phyloP scores from a whole-genome alignment of 2,329 filamentous ascomycete species.

The Aaosphaeria pasadenensis region DNA sequence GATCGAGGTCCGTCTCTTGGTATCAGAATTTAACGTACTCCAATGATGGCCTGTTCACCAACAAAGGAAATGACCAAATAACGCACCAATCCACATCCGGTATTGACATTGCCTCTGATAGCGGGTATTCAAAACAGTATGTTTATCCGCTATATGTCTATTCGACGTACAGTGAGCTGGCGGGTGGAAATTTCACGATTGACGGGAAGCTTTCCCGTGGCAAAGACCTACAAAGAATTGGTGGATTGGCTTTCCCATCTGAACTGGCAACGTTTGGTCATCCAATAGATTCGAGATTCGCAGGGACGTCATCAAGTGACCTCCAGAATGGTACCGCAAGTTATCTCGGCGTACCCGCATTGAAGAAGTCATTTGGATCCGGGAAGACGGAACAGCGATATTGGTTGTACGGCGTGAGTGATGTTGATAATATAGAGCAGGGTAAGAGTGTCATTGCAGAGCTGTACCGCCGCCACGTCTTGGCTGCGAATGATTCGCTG shows the following conservation, averaged over 20 bases:
- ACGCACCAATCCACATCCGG: slow-evolving; percentile 54
- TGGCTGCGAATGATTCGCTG: slow-evolving; percentile 54
- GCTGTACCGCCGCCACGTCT: slow-evolving; percentile 59
- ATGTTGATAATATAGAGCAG: slow-evolving; percentile 8
- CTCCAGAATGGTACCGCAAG: slow-evolving; percentile 57
- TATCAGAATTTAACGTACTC: slow-evolving; percentile 56
- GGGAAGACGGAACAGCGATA: slow-evolving; percentile 59
- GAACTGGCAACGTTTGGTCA: slow-evolving; percentile 56
- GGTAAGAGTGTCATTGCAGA: slow-evolving; percentile 19
- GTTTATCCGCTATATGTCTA: slow-evolving; percentile 61
- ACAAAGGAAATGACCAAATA: slow-evolving; percentile 54
- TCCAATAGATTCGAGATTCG: slow-evolving; percentile 19
- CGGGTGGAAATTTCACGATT: slow-evolving; percentile 44
- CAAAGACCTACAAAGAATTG: slow-evolving; percentile 46
- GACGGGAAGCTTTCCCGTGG: slow-evolving; percentile 49
- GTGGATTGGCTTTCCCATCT: slow-evolving; percentile 55
- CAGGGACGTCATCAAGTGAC: slow-evolving; percentile 47
- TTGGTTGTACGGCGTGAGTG: slow-evolving; percentile 48
- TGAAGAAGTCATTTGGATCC: slow-evolving; percentile 49
- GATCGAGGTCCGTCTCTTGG: slow-evolving; percentile 50
- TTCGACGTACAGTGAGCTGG: slow-evolving; percentile 46
- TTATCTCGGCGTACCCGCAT: slow-evolving; percentile 50
- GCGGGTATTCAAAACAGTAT: slow-evolving; percentile 46
- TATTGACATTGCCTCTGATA: slow-evolving; percentile 27
- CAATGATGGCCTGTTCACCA: slow-evolving; percentile 55